These are phyloP conservation scores for Trifolium repens DNA, from an alignment of 306 rosid species.

Conservation along the genomic window DNA sequence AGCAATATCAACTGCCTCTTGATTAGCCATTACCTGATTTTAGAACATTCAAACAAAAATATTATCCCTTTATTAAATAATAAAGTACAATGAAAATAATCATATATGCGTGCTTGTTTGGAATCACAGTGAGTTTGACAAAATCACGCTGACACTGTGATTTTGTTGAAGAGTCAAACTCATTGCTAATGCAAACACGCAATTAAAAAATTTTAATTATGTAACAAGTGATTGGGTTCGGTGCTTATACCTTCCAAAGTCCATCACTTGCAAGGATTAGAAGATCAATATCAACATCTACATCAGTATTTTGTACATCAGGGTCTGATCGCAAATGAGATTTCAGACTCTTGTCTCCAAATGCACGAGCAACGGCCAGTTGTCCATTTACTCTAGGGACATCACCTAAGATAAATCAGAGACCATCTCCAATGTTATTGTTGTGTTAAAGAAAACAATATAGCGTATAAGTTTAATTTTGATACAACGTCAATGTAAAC, in stretches of 20 bases:
- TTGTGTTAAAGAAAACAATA: not conserved
- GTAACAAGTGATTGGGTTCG: slow-evolving; percentile 1
- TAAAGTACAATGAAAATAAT: slow-evolving; percentile 8
- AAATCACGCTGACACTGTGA: not conserved
- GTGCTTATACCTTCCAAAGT: slow-evolving; percentile 81
- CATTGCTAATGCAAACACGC: not conserved
- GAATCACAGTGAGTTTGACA: not conserved
- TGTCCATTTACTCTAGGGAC: slow-evolving; percentile 96
- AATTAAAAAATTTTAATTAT: not conserved
- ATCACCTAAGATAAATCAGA: slow-evolving; percentile 54
- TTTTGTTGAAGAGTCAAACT: not conserved
- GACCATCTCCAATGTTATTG: not conserved
- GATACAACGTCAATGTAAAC: not conserved
- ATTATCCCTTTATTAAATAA: not conserved
- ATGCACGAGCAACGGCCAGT: slow-evolving; percentile 94
- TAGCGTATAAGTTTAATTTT: not conserved
- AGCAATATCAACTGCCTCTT: slow-evolving; percentile 93
- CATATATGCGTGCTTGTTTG: not conserved
- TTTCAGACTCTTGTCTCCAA: slow-evolving; percentile 95
- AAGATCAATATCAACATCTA: slow-evolving; percentile 60
- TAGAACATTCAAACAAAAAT: slow-evolving; percentile 34
- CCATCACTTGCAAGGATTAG: slow-evolving; percentile 92
- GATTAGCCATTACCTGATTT: slow-evolving; percentile 82
- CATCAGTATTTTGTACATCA: slow-evolving; percentile 48
- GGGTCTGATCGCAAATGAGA: slow-evolving; percentile 90